phyloP scores from a whole-genome alignment of 768 basidiomycete genomes.

The Termitomyces titanicus region DNA sequence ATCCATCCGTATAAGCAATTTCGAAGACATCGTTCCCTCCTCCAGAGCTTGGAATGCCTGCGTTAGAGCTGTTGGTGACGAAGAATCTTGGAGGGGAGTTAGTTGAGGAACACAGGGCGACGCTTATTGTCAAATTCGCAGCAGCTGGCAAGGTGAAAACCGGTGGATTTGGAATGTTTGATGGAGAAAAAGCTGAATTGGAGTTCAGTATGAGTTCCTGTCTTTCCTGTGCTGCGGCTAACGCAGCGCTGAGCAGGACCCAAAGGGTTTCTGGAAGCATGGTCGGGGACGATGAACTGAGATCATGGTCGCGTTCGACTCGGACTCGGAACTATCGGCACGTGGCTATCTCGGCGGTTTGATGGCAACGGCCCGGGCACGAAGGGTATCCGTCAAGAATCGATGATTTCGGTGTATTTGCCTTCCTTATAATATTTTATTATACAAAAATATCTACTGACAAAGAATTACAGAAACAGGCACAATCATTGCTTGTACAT shows the following conservation, averaged over 20 bases:
- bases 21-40: constrained; percentile 43
- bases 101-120: constrained; percentile 43
- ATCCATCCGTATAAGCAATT: constrained; percentile 43
- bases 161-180: constrained; percentile 27
- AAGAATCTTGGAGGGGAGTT: constrained; percentile 49
- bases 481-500: too few species aligned
- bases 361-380: too few species aligned
- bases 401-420: too few species aligned
- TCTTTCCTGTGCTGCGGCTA: constrained; percentile 28
- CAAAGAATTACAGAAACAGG: too few species aligned
- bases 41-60: constrained; percentile 30
- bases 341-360: neutral
- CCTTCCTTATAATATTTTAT: too few species aligned
- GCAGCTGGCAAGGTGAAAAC: constrained; percentile 39
- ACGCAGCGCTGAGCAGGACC: constrained; percentile 27
- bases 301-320: neutral
- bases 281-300: neutral
- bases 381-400: too few species aligned
- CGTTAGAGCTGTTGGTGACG: constrained; percentile 46
- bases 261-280: constrained; percentile 36
- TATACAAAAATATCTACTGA: too few species aligned
- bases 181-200: constrained; percentile 27
- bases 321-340: neutral
- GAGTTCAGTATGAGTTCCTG: constrained; percentile 33
- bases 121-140: constrained; percentile 36